A percentile compares a stretch with the other conserved stretches of the same genome.
phyloP scores from a whole-genome alignment of 306 rosid genomes.

The Pyrus pyrifolia region DNA sequence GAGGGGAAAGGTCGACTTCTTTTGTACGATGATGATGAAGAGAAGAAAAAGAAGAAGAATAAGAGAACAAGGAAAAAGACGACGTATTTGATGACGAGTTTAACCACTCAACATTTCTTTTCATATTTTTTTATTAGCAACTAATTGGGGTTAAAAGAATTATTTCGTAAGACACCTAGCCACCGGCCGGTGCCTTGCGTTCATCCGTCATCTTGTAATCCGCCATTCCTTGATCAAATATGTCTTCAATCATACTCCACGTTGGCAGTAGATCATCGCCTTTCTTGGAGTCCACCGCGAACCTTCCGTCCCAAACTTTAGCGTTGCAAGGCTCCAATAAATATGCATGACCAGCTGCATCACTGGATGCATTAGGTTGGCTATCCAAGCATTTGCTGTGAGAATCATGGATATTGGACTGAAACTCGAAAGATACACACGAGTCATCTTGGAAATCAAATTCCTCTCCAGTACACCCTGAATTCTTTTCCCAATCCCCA shows the following conservation, averaged over 20 bases:
- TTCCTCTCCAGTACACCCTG: slow-evolving; percentile 11
- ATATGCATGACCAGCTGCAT: slow-evolving; percentile 25
- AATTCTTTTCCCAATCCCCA: slow-evolving; percentile 19
- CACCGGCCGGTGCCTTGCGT: slow-evolving; percentile 12
- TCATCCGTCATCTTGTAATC: slow-evolving; percentile 27
- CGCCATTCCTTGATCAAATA: slow-evolving; percentile 29
- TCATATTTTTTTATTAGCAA: too few relatives aligned
- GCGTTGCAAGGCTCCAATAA: slow-evolving; percentile 30
- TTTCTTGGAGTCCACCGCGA: slow-evolving; percentile 18
- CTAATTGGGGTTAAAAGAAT: not conserved
- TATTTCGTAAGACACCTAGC: slow-evolving; percentile 1
- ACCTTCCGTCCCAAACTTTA: slow-evolving; percentile 45
- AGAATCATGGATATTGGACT: slow-evolving; percentile 13
- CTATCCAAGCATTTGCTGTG: slow-evolving; percentile 17
- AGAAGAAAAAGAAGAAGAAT: too few relatives aligned
- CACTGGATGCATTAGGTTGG: slow-evolving; percentile 20
- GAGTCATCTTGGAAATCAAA: slow-evolving; percentile 34
- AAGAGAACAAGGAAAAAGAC: too few relatives aligned
- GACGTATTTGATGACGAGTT: too few relatives aligned
- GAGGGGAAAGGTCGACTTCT: too few relatives aligned
- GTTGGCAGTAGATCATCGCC: slow-evolving; percentile 40
- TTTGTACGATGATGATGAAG: too few relatives aligned
- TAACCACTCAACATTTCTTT: too few relatives aligned
- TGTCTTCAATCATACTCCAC: slow-evolving; percentile 52
- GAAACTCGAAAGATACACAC: slow-evolving; percentile 33